phyloP scores from a whole-genome alignment of 2,329 filamentous ascomycete species.

The Neurospora crassa region DNA sequence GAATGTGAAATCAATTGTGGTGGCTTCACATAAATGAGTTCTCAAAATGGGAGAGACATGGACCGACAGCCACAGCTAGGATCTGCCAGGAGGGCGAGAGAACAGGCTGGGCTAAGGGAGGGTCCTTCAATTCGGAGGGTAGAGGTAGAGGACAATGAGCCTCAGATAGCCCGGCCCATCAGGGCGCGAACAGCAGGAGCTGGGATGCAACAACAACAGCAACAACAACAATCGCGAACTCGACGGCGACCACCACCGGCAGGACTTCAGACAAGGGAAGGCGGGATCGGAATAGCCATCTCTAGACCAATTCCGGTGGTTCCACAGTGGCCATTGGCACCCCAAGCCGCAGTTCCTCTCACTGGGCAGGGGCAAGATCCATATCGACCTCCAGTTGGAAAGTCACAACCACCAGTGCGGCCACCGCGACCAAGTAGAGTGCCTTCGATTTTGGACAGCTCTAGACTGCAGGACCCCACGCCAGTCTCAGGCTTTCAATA shows the following conservation, averaged over 20 bases:
- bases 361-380: slow-evolving; percentile 26
- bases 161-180: slow-evolving; percentile 20
- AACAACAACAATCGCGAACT: slow-evolving; percentile 14
- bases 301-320: slow-evolving; percentile 39
- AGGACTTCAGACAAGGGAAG: slow-evolving; percentile 28
- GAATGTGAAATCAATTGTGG: slow-evolving; percentile 17
- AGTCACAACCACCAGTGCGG: slow-evolving; percentile 43
- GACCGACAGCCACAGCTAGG: slow-evolving; percentile 34
- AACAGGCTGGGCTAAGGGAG: slow-evolving; percentile 33
- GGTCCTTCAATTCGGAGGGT: slow-evolving; percentile 18
- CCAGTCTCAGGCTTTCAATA: slow-evolving; percentile 39
- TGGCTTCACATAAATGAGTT: slow-evolving; percentile 41
- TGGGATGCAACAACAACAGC: slow-evolving; percentile 8
- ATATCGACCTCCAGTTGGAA: slow-evolving; percentile 42
- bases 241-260: slow-evolving; percentile 25
- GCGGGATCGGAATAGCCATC: slow-evolving; percentile 36
- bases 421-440: slow-evolving; percentile 51
- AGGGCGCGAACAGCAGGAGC: slow-evolving; percentile 21
- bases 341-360: slow-evolving; percentile 27
- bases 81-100: slow-evolving; percentile 45
- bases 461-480: slow-evolving; percentile 45
- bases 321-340: slow-evolving; percentile 45
- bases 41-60: slow-evolving; percentile 45
- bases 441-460: slow-evolving; percentile 48
- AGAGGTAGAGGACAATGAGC: slow-evolving; percentile 15